Base-by-base conservation (phyloP, 768 basidiomycete species). In the Kwoniella bestiolae region DNA sequence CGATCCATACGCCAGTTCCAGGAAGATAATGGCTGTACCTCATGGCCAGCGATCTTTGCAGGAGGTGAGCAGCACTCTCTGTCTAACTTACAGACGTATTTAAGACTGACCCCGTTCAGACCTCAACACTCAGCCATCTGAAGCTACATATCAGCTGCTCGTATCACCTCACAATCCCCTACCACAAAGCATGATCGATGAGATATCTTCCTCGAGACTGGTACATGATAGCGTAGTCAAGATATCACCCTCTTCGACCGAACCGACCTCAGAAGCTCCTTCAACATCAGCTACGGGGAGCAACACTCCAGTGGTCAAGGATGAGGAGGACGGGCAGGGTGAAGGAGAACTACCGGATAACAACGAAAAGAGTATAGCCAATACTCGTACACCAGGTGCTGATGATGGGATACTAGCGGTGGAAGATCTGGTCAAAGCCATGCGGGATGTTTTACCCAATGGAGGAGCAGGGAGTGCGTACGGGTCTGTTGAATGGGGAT, bases 121-220 rank as follows among this genome's bases (percentile, higher is more conserved):
- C 80, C 93, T 96, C 82, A 98, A 97, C 79, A 91, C 91, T 59
- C 81, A 87, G 14, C 95, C 95, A 0, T 85, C 85, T 67, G 93
- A 94, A 75, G 84, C 91, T 4, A 87, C 87, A 0, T 97, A 98
- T 79, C 86, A 91, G 14, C 85, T 97, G 31, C 77, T 94, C 16
- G 85, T 88, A 5, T 86, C 87, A 12, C 77, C 79, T 11, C 26
- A 58, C 16, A 84, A 88, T 57, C 76, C 84, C 3, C 79, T 94
- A n/a, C 82, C 86, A 1, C 67, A 82, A 0, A 81, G 80, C 16
- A 90, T 94, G 63, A 79, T 84, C 71, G 81, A 85, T 38, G 74
- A 76, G 21, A 83, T 95, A 11, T 74, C 82, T 2, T 72, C 80
- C 3, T 94, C 92, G 3, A 86, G 88, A 45, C 88, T 80, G 1